Evolutionary conservation across 805 yeast genomes (phyloP).

Genomic region (Sungouiozyma intestinalis): DNA sequence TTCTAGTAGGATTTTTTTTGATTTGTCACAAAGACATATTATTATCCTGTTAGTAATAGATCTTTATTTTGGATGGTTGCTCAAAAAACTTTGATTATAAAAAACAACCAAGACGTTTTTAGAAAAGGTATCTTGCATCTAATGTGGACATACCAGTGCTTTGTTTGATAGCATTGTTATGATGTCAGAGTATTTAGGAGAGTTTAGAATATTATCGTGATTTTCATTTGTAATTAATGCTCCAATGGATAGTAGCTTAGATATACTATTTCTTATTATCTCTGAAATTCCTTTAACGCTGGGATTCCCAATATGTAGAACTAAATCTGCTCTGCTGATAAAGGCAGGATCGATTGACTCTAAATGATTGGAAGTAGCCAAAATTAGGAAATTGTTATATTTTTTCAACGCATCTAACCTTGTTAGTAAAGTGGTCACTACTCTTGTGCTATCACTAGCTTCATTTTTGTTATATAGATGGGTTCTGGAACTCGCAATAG

Average conservation of each 20-base stretch:
- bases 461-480: conserved; percentile 30
- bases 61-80: too few species aligned
- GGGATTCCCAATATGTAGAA: conserved; percentile 30
- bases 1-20: conserved; percentile 8
- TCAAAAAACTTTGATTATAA: background rate
- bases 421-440: conserved; percentile 36
- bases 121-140: background rate
- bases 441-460: conserved; percentile 34
- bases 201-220: conserved; percentile 1
- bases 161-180: conserved; percentile 11
- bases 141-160: conserved; percentile 19
- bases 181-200: conserved; percentile 6
- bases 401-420: conserved; percentile 32
- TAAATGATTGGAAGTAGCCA: conserved; percentile 35
- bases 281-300: conserved; percentile 20
- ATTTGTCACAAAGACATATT: conserved; percentile 6
- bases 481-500: conserved; percentile 34
- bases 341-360: conserved; percentile 35
- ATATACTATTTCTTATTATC: conserved; percentile 25
- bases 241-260: conserved; percentile 14
- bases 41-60: background rate
- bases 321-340: conserved; percentile 34
- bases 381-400: conserved; percentile 28
- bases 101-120: background rate
- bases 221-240: conserved; percentile 7